Base-by-base conservation (phyloP, 1,284 basidiomycete genomes). In the Austroboletus novae-zelandiae region DNA sequence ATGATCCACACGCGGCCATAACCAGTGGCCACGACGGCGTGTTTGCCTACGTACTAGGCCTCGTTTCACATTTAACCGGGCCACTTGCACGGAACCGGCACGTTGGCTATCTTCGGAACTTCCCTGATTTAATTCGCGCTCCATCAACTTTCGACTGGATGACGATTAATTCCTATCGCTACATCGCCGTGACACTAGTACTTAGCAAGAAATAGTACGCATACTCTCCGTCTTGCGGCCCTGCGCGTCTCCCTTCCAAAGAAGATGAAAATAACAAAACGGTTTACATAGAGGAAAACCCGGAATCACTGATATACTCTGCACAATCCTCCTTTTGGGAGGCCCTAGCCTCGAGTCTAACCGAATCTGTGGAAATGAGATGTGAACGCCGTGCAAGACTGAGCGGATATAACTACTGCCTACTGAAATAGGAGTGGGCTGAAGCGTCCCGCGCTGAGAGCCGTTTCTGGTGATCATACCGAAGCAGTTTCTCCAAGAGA, bases 401-500 rank as follows among this genome's bases (percentile, higher is more conserved):
- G 50, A 57, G 47, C 54, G 50, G 47, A 60, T 49, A 56, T 62
- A 43, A 45, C 43, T 43, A 18, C n/a, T 48, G 50, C 81, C 60
- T 61, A 89, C 86, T 84, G 68, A 92, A 91, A 72, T 89, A 92
- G 51, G 84, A 74, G 67, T 91, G 88, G 45, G 74, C 75, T 70
- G 87, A 83, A 35, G 86, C 84, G 71, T 92, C 90, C 55, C 78
- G 74, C 14, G 92, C 91, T 18, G 92, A 94, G 49, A 91, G 74
- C 53, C 91, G 79, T 66, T 92, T 88, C 66, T 83, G 83, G 66
- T 94, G 91, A 68, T 94, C 86, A 70, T 92, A 94, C 47, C 84
- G 79, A 57, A 95, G 76, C 54, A 94, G 72, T 70, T 86, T 89
- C 70, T 94, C 92, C 40, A 95, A 71, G 53, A 94, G 84, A 68